Base-by-base conservation (phyloP, 257 asterid species). In the Petrea volubilis region DNA sequence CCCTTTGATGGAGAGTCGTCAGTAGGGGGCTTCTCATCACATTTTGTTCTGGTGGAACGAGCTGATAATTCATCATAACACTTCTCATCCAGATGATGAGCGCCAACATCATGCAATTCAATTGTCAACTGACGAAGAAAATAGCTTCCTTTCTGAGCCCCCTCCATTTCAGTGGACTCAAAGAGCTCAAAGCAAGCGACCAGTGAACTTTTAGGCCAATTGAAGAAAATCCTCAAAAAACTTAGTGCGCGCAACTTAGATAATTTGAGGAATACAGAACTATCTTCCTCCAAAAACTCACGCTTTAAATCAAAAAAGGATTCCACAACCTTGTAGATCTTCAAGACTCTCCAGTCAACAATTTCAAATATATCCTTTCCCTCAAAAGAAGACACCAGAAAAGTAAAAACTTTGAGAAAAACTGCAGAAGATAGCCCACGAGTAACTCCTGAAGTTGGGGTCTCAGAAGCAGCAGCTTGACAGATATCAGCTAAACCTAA, bases 161-260 rank as follows among this genome's bases (percentile, higher is more conserved):
- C 81, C 77, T 83, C 96, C 49, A 79, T 58, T 40, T 60, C 84
- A 29, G 81, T 47, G 56, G 90, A 79, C 64, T 79, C 81, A 58
- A 88, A 78, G 77, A 93, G 88, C 75, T 91, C 92, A 84, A 90
- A 93, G 79, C 94, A 86, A 71, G 86, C 83, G 74, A 80, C 72
- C 78, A 93, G 78, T 50, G 93, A 83, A 69, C 78, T 47, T 80
- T 77, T 88, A 36, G 97, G 95, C 81, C 79, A 84, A 64, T 80
- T 78, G 79, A 86, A 86, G 74, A 86, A 80, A 73, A 90, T 83
- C 79, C 80, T 80, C 71, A 90, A 78, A 80, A 88, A 86, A 84
- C 87, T 75, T 18, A 89, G 83, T 41, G 86, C 97, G 24, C 82
- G 85, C 21, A 81, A 71, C 86, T 90, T 89, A 46, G 89, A 80